Base-by-base conservation (phyloP, 2,329 filamentous ascomycete genomes). In the Hortaea sp. region DNA sequence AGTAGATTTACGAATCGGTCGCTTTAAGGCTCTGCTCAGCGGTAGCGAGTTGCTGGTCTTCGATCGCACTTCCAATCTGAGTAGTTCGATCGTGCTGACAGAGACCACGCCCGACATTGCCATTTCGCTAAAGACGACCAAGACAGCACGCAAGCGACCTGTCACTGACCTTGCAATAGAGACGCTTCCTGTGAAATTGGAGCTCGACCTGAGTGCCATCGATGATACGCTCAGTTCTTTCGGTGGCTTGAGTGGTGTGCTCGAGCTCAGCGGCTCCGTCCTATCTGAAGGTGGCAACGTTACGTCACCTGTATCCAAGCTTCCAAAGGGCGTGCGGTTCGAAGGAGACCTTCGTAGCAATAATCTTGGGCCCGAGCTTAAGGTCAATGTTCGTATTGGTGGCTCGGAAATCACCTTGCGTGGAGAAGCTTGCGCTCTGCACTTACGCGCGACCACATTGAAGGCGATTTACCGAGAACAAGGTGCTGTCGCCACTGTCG, bases 141-240 rank as follows among this genome's bases (percentile, higher is more conserved):
- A 49, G 6, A 31, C 43, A 7, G 54, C 54, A 4, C 46, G 51
- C 37, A 47, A 46, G n/a, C 47, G 54, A 12, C 48, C 52, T 6
- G 53, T 63, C 30, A 55, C 46, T 4, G 57, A 62, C 5, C 53
- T 85, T 11, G 79, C 85, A 30, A 63, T 95, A 10, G 78, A 80
- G 44, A 94, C 88, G 0, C 72, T 94, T 7, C 88, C 89, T 5
- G 65, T 95, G 1, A 78, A 82, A 48, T 63, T 95, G 7, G 77
- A 81, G 47, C 67, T 97, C 37, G 86, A 97, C 60, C 69, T 95
- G 11, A 82, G 84, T 52, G 78, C 79, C 46, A 69, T 97, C 20
- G 92, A 97, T 56, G 88, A 95, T 57, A 86, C 86, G 0, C 81
- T 97, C 49, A 79, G 80, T 46, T 88, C 86, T 74, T 89, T 95